Base-by-base conservation (phyloP, 768 basidiomycete genomes). In the Boletus coccyginus region DNA sequence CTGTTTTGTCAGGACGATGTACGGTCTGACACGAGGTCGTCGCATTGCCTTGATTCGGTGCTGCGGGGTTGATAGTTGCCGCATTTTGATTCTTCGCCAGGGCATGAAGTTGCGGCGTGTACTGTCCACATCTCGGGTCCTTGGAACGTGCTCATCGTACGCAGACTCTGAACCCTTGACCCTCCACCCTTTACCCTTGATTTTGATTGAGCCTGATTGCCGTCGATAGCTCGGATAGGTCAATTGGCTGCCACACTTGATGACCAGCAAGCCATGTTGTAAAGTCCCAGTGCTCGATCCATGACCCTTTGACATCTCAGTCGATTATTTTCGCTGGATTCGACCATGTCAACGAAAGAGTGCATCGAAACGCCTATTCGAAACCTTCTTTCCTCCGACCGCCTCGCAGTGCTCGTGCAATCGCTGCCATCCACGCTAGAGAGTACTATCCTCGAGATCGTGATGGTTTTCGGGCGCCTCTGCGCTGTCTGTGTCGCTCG, bases 201-300 rank as follows among this genome's bases (percentile, higher is more conserved):
- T 41, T 19, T 16, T 12, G 17, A 46, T 41, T 19, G 35, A 45
- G 14, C 36, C 33, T 53, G 41, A 57, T 52, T 27, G 24, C 56
- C 39, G 53, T 40, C 24, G 47, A 55, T 55, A 19, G 14, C 40
- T 39, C 40, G 60, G 17, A 17, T 33, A 21, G 16, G 16, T n/a
- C 17, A 13, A 66, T 61, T 58, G 58, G 61, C 64, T 66, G 64
- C 66, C 66, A 66, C 63, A 53, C 17, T 24, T 16, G 27, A 21
- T 47, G 43, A 50, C 29, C 32, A 41, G 7, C 17, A 10, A 5
- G 17, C 24, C 53, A 24, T 35, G 50, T 44, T 45, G 57, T 31
- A 35, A 19, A 32, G 31, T 2, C 33, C 40, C 27, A 27, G 27
- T 27, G 27, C 27, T 24, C 6, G 50, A 13, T 17, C 38, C 38